Base-by-base conservation (phyloP, 148 eudicot species). In the Dysphania ambrosioides region DNA sequence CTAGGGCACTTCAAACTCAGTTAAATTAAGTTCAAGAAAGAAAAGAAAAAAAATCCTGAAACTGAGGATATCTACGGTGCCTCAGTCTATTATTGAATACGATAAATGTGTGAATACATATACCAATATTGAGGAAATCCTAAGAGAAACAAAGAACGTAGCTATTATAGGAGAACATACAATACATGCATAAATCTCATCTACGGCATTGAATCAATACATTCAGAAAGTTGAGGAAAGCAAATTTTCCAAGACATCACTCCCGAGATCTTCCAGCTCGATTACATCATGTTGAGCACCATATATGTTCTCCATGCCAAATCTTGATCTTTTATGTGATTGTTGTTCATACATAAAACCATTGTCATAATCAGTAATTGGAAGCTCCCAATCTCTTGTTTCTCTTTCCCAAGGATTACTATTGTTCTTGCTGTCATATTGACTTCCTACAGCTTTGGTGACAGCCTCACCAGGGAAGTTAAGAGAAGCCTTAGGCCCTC, bases 261-360 rank as follows among this genome's bases (percentile, higher is more conserved):
- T 82, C 19, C 91, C 97, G 42, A 85, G 82, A 78, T 90, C 93
- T 81, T 85, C 86, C 77, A 92, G 88, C 83, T 84, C 97, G n/a
- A 90, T 24, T 24, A 83, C 82, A 75, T 81, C 82, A 74, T 34
- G 49, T 56, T 56, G 23, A 67, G 21, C 27, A 32, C 44, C 60
- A 58, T n/a, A 12, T 44, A 34, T 32, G 55, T 74, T 68, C 70
- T 84, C 86, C 75, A 66, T 72, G 47, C 67, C 55, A 61, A 34
- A 68, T 67, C 58, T 81, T 64, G 72, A 42, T 72, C 73, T 80
- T 82, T 81, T 85, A 72, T 60, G 58, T 65, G 67, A 19, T 21
- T 78, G 76, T 32, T 71, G 73, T 42, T 73, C 85, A 21, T 26
- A 13, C 19, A 57, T 71, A 13, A 47, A 23, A 44, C 69, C 55